Base-by-base conservation (phyloP, 306 rosid genomes). In the Casuarina glauca region DNA sequence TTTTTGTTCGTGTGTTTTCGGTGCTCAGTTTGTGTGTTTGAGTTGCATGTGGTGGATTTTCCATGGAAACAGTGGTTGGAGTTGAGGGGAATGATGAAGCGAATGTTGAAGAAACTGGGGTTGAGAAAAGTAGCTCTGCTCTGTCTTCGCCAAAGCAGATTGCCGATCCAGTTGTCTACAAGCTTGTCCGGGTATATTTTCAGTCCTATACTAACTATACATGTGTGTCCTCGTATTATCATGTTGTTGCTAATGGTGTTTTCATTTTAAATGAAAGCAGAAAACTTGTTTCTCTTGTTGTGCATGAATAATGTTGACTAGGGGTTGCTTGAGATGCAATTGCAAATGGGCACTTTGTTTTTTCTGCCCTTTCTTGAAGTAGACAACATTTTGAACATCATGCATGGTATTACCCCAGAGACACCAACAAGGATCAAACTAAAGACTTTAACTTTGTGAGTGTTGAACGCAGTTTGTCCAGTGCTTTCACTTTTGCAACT, bases 21-120 rank as follows among this genome's bases (percentile, higher is more conserved):
- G 78, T 69, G 84, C 82, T 67, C 91, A 96, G 98, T 86, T 87
- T 80, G 87, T 91, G 85, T 90, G 79, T 81, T 80, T 90, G 93
- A 96, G 92, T 89, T 91, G 97, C 95, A 90, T 88, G 96, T 82
- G 88, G 90, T 90, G 96, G 93, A 84, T 88, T 86, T 88, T 90
- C 89, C 87, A 95, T 95, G 99, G 94, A 89, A 87, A 86, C 88
- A 80, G 92, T 86, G 91, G 86, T 85, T 85, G 91, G 82, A 84
- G 86, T 91, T 85, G 97, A 87, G 85, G 92, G 88, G 60, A 90
- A 82, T 86, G 92, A 88, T 39, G 97, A 86, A 76, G 90, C 88
- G 75, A 87, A 87, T 86, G 81, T 73, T 84, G 97, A 83, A 73
- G 96, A 87, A 36, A 75, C 81, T 80, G 85, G 87, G 67, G 74